Evolutionary conservation across 768 basidiomycete species (phyloP).

Genomic region (Fomitopsis pulvina): DNA sequence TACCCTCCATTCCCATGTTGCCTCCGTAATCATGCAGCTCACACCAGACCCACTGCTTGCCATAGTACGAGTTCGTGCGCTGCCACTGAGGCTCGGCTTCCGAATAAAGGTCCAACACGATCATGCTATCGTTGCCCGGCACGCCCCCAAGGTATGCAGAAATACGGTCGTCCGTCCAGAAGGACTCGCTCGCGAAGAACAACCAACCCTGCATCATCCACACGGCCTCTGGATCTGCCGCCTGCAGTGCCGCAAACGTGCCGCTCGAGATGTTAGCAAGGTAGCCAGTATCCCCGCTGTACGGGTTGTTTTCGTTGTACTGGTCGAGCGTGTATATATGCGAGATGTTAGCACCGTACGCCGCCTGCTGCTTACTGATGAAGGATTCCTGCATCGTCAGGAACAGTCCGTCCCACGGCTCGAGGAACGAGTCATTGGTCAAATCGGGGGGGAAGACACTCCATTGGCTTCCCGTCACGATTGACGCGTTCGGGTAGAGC

Average conservation of each 20-base stretch:
- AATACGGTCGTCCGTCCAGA: constrained; percentile 35
- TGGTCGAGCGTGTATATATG: constrained; percentile 40
- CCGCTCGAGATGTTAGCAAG: constrained; percentile 26
- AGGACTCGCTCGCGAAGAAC: constrained; percentile 28
- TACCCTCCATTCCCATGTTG: constrained; percentile 32
- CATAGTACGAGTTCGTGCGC: constrained; percentile 31
- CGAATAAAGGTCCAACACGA: constrained; percentile 35
- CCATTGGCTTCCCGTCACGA: constrained; percentile 31
- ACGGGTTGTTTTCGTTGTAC: constrained; percentile 37
- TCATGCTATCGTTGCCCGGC: constrained; percentile 30
- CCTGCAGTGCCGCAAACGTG: constrained; percentile 31
- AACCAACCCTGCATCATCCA: constrained; percentile 41
- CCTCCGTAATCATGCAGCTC: constrained; percentile 34
- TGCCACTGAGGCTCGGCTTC: constrained; percentile 38
- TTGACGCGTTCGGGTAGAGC: constrained; percentile 28
- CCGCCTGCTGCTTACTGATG: constrained; percentile 30
- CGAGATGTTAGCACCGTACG: constrained; percentile 29
- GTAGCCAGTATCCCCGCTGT: constrained; percentile 27
- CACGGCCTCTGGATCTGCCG: constrained; percentile 32
- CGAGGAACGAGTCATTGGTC: constrained; percentile 34
- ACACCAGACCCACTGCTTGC: constrained; percentile 37
- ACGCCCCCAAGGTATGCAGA: constrained; percentile 34
- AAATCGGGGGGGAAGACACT: constrained; percentile 24
- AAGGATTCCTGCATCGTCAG: constrained; percentile 30
- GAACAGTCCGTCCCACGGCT: constrained; percentile 34